A percentile compares a stretch with the other conserved stretches of the same genome.
phyloP scores from a whole-genome alignment of 345 rosid genomes.

The Populus tremula region DNA sequence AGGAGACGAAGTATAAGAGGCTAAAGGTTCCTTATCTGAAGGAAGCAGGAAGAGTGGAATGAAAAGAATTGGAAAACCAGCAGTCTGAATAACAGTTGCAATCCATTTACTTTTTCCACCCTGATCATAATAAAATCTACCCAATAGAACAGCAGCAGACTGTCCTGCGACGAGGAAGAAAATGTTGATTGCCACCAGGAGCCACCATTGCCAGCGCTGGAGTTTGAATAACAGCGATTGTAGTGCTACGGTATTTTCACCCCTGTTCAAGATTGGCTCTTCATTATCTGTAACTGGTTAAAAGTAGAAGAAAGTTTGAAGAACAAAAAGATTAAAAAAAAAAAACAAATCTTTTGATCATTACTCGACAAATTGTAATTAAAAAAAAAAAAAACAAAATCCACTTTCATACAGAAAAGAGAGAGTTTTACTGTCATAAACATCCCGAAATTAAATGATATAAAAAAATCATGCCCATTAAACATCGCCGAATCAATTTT shows the following conservation, averaged over 20 bases:
- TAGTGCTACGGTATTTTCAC: slow-evolving; percentile 1
- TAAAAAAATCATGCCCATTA: not conserved
- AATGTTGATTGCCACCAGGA: slow-evolving; percentile 38
- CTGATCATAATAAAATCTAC: slow-evolving; percentile 59
- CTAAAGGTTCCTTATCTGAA: slow-evolving; percentile 31
- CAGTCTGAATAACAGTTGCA: slow-evolving; percentile 63
- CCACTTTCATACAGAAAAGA: not conserved
- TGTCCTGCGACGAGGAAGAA: slow-evolving; percentile 57
- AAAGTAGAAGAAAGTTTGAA: not conserved
- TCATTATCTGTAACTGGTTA: slow-evolving; percentile 30
- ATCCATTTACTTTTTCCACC: slow-evolving; percentile 73
- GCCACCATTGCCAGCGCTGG: slow-evolving; percentile 62
- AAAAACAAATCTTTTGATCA: too few relatives aligned
- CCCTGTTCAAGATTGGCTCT: slow-evolving; percentile 28
- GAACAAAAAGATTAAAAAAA: not conserved
- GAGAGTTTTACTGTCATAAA: not conserved
- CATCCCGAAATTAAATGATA: too few relatives aligned
- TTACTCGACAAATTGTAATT: too few relatives aligned
- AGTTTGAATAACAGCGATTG: slow-evolving; percentile 34
- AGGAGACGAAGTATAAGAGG: slow-evolving; percentile 28
- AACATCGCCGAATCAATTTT: not conserved
- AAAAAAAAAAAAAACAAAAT: too few relatives aligned
- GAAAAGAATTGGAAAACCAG: slow-evolving; percentile 61
- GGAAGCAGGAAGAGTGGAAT: slow-evolving; percentile 54
- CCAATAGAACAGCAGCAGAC: slow-evolving; percentile 61